Conservation (phyloP, 495 filamentous ascomycete genomes). For the Neurospora africana region DNA sequence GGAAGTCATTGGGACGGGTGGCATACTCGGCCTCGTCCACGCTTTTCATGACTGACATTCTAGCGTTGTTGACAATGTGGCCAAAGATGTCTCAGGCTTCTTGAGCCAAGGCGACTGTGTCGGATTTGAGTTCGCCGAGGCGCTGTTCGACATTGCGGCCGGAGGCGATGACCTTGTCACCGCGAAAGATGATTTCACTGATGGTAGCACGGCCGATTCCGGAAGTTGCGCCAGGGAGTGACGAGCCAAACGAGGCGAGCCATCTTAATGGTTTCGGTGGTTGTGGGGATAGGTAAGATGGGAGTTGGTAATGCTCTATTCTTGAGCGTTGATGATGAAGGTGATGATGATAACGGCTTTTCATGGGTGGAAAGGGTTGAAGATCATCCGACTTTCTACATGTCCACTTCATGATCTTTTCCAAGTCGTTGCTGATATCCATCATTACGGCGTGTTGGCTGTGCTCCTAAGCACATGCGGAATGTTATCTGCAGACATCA, state of each 20-base stretch:
- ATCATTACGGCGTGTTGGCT: background rate
- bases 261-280: background rate
- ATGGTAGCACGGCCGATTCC: slow-evolving; percentile 25
- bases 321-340: background rate
- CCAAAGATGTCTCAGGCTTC: slow-evolving; percentile 18
- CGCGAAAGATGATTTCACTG: slow-evolving; percentile 30
- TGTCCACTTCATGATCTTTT: background rate
- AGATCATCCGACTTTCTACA: background rate
- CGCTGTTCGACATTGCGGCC: slow-evolving; percentile 22
- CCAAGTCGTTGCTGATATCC: background rate
- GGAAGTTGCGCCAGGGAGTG: slow-evolving; percentile 21
- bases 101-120: slow-evolving; percentile 14
- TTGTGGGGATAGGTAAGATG: background rate
- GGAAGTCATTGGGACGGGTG: background rate
- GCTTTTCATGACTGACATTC: slow-evolving; percentile 13
- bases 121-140: slow-evolving; percentile 12
- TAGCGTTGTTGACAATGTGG: slow-evolving; percentile 26
- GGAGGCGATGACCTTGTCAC: slow-evolving; percentile 38
- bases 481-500: background rate
- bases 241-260: slow-evolving; percentile 17
- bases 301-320: background rate
- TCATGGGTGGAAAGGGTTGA: background rate
- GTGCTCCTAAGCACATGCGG: background rate
- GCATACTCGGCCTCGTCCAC: slow-evolving; percentile 17
- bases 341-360: background rate